These are phyloP conservation scores for Citrus reticulata DNA, from an alignment of 345 rosid species.

Conservation along the genomic window DNA sequence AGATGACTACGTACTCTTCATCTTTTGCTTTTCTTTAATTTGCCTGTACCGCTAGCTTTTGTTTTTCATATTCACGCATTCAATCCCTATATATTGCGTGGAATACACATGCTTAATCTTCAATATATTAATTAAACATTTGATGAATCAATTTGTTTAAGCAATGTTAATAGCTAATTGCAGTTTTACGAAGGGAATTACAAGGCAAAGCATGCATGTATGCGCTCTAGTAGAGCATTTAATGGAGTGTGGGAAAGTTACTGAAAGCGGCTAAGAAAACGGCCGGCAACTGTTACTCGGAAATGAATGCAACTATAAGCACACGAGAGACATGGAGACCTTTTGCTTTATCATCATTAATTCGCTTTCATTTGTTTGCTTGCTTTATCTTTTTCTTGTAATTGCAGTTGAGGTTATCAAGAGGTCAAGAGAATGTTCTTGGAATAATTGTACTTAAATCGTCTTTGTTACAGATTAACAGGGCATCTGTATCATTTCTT, in stretches of 20 bases:
- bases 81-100: background rate
- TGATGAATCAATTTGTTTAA: background rate
- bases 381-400: constrained; percentile 3
- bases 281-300: background rate
- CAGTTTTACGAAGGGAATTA: background rate
- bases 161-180: background rate
- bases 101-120: background rate
- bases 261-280: background rate
- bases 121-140: background rate
- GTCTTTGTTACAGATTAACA: background rate
- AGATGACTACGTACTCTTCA: constrained; percentile 14
- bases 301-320: background rate
- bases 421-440: constrained; percentile 21
- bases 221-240: background rate
- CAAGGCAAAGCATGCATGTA: background rate
- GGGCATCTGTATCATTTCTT: background rate
- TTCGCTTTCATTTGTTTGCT: constrained; percentile 10
- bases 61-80: background rate
- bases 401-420: constrained; percentile 3
- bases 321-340: constrained; percentile 14
- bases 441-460: constrained; percentile 12
- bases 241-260: background rate
- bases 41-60: background rate
- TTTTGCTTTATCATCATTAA: constrained; percentile 23
- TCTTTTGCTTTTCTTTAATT: constrained; percentile 18